These are phyloP conservation scores for Notholithocarpus densiflorus DNA, from an alignment of 306 rosid genomes.

Conservation along the genomic window DNA sequence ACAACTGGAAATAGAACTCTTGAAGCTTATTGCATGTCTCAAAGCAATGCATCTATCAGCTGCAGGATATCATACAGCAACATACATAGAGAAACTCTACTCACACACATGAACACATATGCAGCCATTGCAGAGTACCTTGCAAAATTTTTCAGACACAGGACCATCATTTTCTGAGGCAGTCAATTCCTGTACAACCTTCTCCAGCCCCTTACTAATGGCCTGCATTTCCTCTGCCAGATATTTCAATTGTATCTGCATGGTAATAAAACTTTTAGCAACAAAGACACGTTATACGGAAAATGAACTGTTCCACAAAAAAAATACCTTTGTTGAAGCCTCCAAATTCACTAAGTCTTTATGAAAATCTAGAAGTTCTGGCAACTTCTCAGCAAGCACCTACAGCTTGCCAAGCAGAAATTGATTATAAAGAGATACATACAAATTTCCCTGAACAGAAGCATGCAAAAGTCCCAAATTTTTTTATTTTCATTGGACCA, in stretches of 20 bases:
- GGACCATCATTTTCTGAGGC: conserved; percentile 85
- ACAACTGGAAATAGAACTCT: not conserved
- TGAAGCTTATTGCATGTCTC: not conserved
- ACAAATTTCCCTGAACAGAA: not conserved
- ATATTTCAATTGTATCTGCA: conserved; percentile 89
- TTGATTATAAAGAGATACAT: conserved; percentile 1
- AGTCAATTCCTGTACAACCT: conserved; percentile 85
- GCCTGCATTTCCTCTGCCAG: conserved; percentile 99
- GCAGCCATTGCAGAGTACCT: conserved; percentile 46
- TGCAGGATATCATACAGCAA: not conserved
- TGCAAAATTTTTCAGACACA: conserved; percentile 73
- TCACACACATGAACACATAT: not conserved
- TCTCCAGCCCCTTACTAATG: conserved; percentile 88
- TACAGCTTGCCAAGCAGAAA: conserved; percentile 37
- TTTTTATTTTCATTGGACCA: not conserved
- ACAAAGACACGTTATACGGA: not conserved
- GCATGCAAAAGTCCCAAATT: not conserved
- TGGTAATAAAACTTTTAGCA: conserved; percentile 21
- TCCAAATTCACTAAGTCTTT: conserved; percentile 75
- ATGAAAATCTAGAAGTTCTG: conserved; percentile 83
- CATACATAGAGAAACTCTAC: not conserved
- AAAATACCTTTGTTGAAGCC: conserved; percentile 72
- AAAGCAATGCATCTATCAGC: not conserved
- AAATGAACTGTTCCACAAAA: conserved; percentile 9
- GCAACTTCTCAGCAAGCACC: conserved; percentile 91